Evolutionary conservation across 2,329 filamentous ascomycete species (phyloP).

Genomic region (Trichoderma oligosporum): DNA sequence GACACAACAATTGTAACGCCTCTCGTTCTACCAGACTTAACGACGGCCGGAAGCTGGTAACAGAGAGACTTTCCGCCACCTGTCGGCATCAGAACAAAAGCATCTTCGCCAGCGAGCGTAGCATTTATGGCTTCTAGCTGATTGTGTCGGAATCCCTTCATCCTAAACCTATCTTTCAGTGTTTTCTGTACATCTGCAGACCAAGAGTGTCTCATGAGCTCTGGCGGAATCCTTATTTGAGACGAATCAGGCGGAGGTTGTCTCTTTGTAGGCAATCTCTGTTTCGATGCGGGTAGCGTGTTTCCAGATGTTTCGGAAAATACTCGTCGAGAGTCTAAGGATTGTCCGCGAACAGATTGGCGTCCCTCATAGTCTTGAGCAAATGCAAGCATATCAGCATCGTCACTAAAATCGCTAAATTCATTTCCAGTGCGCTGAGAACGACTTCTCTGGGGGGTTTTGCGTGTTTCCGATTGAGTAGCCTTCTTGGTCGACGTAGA

Average conservation of each 20-base stretch:
- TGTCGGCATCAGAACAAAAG: constrained; percentile 96
- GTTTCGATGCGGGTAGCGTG: constrained; percentile 30
- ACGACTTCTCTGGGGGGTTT: constrained; percentile 9
- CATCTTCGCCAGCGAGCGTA: constrained; percentile 80
- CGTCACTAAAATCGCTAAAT: constrained; percentile 49
- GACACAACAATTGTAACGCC: constrained; percentile 95
- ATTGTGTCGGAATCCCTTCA: constrained; percentile 83
- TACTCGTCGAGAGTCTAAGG: constrained; percentile 33
- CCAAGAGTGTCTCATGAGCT: constrained; percentile 69
- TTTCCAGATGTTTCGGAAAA: constrained; percentile 52
- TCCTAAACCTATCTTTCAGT: constrained; percentile 78
- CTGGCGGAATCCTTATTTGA: constrained; percentile 42
- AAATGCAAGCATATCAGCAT: constrained; percentile 50
- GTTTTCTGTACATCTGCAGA: constrained; percentile 77
- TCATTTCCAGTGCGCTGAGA: constrained; percentile 30
- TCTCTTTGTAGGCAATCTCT: constrained; percentile 34
- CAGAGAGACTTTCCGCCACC: constrained; percentile 95
- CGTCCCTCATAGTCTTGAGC: constrained; percentile 48
- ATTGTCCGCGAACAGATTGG: constrained; percentile 30
- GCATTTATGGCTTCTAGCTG: constrained; percentile 96
- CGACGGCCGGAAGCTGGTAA: constrained; percentile 87
- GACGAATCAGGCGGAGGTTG: constrained; percentile 26
- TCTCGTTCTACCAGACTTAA: constrained; percentile 72
- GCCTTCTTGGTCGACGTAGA: constrained; percentile 17
- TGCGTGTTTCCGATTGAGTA: constrained; percentile 7